Evolutionary conservation across 1,139 yeast species (phyloP), one percentile per base, ranked within the genome.

Genomic region (Scheffersomyces insectosa): DNA sequence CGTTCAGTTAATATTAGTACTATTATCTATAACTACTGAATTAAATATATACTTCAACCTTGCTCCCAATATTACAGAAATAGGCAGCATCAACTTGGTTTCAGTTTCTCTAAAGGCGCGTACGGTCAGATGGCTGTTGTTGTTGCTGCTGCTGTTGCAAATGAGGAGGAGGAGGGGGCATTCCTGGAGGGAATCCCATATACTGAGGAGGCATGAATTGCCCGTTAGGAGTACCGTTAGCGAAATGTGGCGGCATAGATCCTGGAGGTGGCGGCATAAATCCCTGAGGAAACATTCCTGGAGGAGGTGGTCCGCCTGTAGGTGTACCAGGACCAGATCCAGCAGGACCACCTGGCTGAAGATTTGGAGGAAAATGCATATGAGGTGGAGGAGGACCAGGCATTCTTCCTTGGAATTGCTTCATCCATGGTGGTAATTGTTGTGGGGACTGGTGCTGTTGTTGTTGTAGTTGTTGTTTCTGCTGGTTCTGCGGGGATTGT

Each of bases 211-310:
- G 59, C 32, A 42, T 42, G 42, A 50, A 56, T 36, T 51, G 57
- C 5, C 55, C 50, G 33, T 56, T 56, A 23, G 55, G 57, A 37
- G 47, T 46, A 23, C 54, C 56, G 41, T 49, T 50, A 5, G 44
- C 37, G 38, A 54, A 55, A 30, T 52, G 62, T 6, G 60, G 67
- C 31, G 65, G 63, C 13, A 54, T 44, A 43, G 56, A 55, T 33
- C 65, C 64, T 27, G 70, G 68, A 3, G 47, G 47, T 23, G 64
- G 62, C 25, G 60, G 64, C 40, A 55, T 51, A 29, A 60, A 53
- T 1, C 68, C 69, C 6, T 62, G 70, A 10, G 69, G 70, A 33
- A 56, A 57, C 65, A 62, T 62, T 9, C 70, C 70, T 35, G 68
- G 70, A 10, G 70, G 68, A 34, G 58, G 51, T 11, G 56, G 56